Percentiles rank a stretch among this genome's conserved stretches.
These are phyloP conservation scores for Linnemannia hyalina DNA, from an alignment of 192 early-diverging fungal species.

Conservation along the genomic window DNA sequence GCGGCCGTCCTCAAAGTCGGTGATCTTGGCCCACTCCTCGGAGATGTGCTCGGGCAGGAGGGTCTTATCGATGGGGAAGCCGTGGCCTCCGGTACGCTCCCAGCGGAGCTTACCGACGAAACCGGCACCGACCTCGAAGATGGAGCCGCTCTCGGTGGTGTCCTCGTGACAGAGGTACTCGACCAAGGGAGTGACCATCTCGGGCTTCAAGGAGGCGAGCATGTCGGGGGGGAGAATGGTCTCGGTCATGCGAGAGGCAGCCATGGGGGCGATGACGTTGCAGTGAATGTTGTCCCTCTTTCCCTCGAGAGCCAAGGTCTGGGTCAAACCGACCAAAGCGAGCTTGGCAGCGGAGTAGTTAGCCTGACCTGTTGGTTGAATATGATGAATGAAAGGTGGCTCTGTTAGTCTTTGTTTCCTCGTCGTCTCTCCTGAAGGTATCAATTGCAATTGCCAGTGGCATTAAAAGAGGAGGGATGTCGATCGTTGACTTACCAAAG, in stretches of 20 bases:
- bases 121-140: constrained; percentile 97
- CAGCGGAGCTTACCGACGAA: constrained; percentile 96
- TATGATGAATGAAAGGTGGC: not conserved
- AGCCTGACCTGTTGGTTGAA: constrained; percentile 58
- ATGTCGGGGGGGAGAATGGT: constrained; percentile 97
- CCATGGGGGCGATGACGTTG: constrained; percentile 98
- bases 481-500: constrained; percentile 77
- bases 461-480: constrained; percentile 55
- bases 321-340: constrained; percentile 91
- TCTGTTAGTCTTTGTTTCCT: not conserved
- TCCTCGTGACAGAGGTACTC: constrained; percentile 93
- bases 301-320: constrained; percentile 95
- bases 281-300: constrained; percentile 92
- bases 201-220: constrained; percentile 95
- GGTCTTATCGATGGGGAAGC: constrained; percentile 86
- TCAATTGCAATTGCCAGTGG: not conserved
- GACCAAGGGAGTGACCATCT: constrained; percentile 96
- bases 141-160: constrained; percentile 86
- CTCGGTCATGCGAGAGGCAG: constrained; percentile 97
- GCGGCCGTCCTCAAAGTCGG: constrained; percentile 96
- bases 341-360: constrained; percentile 95
- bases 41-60: constrained; percentile 91
- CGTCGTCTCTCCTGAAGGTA: not conserved
- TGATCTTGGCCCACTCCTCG: constrained; percentile 82
- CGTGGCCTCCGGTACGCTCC: constrained; percentile 95